Conservation (phyloP, 768 basidiomycete genomes). For the Lentinula lateritia region DNA sequence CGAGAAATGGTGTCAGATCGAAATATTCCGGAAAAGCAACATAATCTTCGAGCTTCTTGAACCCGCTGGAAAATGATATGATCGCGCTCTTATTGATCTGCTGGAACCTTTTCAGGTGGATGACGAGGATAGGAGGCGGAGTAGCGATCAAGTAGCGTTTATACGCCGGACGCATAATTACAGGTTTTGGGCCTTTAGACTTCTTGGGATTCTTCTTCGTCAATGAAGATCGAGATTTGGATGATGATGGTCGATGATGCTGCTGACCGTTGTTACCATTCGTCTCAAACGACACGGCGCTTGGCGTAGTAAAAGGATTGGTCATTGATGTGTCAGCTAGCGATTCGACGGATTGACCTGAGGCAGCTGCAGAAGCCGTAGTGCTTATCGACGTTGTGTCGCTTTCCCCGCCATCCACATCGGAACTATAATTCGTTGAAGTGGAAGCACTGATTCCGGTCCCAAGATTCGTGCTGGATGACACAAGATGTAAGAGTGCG, state of each 20-base stretch:
- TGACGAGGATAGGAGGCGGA: constrained; percentile 82
- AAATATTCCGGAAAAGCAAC: constrained; percentile 86
- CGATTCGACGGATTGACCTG: constrained; percentile 17
- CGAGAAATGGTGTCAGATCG: constrained; percentile 81
- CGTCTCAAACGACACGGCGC: neutral
- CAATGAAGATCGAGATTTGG: neutral
- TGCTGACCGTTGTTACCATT: constrained; percentile 20
- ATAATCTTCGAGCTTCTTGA: constrained; percentile 90
- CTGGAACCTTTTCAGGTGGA: constrained; percentile 94
- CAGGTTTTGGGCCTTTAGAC: constrained; percentile 41
- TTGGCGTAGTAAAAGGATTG: neutral
- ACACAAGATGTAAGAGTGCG: constrained; percentile 11
- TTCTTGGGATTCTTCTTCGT: constrained; percentile 16
- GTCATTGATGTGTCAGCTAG: neutral
- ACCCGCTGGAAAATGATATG: constrained; percentile 61
- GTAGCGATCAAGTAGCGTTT: constrained; percentile 90
- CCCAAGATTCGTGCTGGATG: neutral
- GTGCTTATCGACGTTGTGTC: constrained; percentile 13
- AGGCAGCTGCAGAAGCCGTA: constrained; percentile 18
- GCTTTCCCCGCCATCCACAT: constrained; percentile 22
- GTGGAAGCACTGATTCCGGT: neutral
- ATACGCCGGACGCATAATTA: constrained; percentile 78
- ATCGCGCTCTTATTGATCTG: constrained; percentile 64
- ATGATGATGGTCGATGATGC: constrained; percentile 12
- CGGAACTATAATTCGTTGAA: constrained; percentile 20